These are phyloP conservation scores for Phialophora macrospora DNA, from an alignment of 2,329 filamentous ascomycete genomes.

Conservation along the genomic window DNA sequence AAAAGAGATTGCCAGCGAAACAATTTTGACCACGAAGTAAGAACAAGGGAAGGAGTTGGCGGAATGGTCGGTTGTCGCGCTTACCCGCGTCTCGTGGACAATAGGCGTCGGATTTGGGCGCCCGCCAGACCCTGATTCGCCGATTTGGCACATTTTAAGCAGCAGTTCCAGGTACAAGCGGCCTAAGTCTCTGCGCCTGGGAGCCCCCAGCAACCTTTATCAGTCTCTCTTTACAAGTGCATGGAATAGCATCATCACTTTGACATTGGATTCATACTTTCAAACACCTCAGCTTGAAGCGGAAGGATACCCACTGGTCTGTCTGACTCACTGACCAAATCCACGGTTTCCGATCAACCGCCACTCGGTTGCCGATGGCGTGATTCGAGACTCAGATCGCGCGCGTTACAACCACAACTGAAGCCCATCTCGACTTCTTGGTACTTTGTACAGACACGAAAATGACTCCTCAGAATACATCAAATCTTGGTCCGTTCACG, in stretches of 20 bases:
- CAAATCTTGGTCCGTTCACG: constrained; percentile 42
- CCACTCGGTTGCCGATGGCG: constrained; percentile 19
- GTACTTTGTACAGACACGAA: not conserved
- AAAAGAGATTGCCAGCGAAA: constrained; percentile 2
- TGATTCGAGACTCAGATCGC: constrained; percentile 18
- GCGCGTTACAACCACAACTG: not conserved
- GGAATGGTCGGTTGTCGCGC: constrained; percentile 2
- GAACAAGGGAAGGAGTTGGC: not conserved
- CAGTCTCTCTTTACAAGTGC: not conserved
- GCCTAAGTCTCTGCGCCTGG: not conserved
- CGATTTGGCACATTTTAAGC: constrained; percentile 29
- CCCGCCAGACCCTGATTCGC: constrained; percentile 18
- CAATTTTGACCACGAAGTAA: constrained; percentile 6
- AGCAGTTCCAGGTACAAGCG: not conserved
- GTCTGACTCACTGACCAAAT: constrained; percentile 1
- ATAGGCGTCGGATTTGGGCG: constrained; percentile 19
- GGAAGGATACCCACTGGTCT: not conserved
- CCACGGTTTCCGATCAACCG: not conserved
- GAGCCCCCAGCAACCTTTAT: not conserved
- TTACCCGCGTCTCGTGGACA: constrained; percentile 12
- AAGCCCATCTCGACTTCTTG: not conserved
- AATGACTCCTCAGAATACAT: constrained; percentile 16
- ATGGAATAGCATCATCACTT: not conserved
- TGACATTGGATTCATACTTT: not conserved
- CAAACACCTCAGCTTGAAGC: not conserved